Base-by-base conservation (phyloP, 306 rosid species). In the Lathyrus oleraceus region DNA sequence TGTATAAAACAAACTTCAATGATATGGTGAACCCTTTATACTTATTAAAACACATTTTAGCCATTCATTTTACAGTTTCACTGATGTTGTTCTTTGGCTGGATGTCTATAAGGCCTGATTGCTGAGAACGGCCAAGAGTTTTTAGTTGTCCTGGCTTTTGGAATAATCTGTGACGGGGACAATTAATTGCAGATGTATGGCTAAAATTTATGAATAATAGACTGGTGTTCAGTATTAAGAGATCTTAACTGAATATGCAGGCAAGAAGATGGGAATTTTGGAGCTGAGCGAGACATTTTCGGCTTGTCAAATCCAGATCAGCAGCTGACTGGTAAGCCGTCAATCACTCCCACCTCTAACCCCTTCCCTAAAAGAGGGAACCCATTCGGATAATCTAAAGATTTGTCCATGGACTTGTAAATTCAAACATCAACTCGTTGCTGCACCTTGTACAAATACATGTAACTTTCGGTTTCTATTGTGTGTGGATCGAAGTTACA, bases 301-400 rank as follows among this genome's bases (percentile, higher is more conserved):
- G 85, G 87, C 74, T 82, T 85, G 65, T 67, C 82, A 21, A 87
- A 86, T 81, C 70, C 81, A 60, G 84, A 80, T 72, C 96, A 81
- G 74, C 93, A 88, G 86, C 69, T 52, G 48, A 65, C 69, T 14
- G 82, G 81, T 64, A 72, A 85, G 78, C 82, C 61, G 61, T 80
- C 90, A 1, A 86, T 82, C 42, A 78, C 97, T 20, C 60, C 91
- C 42, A 61, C 82, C 61, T 81, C 88, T 59, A 81, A 71, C 76
- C 77, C 87, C 25, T 89, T 69, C 85, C 65, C 89, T 15, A 60
- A 63, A 2, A 81, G 96, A 69, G 89, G 97, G 56, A 95, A 95
- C 74, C 99, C 99, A 61, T 95, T 95, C 61, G 95, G 92, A 14
- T 95, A 70, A 79, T 49, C 68, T 65, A 38, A 53, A 78, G 21